Base-by-base conservation (phyloP, 208 protist genomes). In the Leishmania turanica region DNA sequence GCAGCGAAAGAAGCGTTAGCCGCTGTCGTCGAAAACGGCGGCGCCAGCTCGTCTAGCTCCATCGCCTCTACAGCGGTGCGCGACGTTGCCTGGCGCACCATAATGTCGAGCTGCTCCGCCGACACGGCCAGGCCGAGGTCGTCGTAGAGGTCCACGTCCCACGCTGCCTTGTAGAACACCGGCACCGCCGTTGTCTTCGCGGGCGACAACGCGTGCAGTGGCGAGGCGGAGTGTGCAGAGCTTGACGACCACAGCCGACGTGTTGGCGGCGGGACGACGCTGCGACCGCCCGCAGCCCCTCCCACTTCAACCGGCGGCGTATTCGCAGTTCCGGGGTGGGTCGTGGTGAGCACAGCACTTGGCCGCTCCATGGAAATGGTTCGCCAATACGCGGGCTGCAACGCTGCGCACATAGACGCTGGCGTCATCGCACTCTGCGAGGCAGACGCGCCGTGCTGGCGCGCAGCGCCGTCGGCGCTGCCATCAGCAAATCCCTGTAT, bases 61-160 rank as follows among this genome's bases (percentile, higher is more conserved):
- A 71, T 45, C 31, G 71, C 69, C 53, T 84, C 79, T 62, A 84
- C 60, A 27, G 80, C 70, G 56, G 19, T 62, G 40, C 82, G 72
- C 17, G 68, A 76, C 47, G 64, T 78, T 49, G 76, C 42, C 74
- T 85, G 81, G 64, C 80, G 69, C 27, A 21, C 40, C 40, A 54
- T 54, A 7, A 56, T 42, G 37, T 80, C 70, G 15, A 40, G 64
- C 75, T 80, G 78, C 51, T 86, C 65, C 24, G 54, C 56, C 24
- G 75, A 74, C 70, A 84, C 54, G 34, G 78, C 72, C n/a, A 87
- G 40, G 21, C 77, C n/a, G 40, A 92, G 78, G 19, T 87, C 83
- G 62, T 92, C 89, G 81, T 79, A 88, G 45, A 92, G 66, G 72
- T 92, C 89, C 42, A 87, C 37, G 24, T 90, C 85, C 89, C 89